Evolutionary conservation across 129 eudicot genomes (phyloP), one percentile per base, ranked within the genome.

Genomic region (Dittrichia graveolens): DNA sequence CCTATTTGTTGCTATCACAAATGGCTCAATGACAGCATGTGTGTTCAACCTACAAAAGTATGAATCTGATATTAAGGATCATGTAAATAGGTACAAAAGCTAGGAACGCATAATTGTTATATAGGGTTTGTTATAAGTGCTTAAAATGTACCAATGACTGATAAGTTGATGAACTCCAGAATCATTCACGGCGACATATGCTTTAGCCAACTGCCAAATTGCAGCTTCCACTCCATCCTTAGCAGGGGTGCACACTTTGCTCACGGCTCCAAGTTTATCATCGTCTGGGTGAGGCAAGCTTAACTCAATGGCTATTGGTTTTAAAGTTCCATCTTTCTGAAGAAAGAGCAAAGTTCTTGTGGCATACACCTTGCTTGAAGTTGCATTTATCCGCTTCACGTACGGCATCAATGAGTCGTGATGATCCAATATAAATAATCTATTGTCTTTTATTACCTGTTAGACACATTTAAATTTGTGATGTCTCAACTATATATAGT

Each of bases 21-120:
- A 74, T 56, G 88, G 88, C 79, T 86, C 91, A 56, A 86, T 78
- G 5, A 73, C 71, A 35, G 93, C 93, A 61, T 87, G 93, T 5
- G 88, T 87, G 53, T 81, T 66, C 75, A 87, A 77, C 93, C 93
- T 87, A 65, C 37, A n/a, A 18, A 71, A 31, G 39, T 43, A 59
- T 16, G 35, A 6, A 59, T 46, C 35, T 3, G 5, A 46, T 7
- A 9, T 31, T 14, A 1, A 35, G n/a, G 2, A 38, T 24, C 8
- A 7, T 34, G 47, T 47, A 39, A 70, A 70, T 3, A 6, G 5
- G 9, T 52, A 4, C 5, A 39, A 70, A 2, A n/a, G n/a, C n/a
- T n/a, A n/a, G n/a, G 24, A 42, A 0, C 14, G 10, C 0, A n/a
- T n/a, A n/a, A n/a, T 3, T 18, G 8, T 19, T 38, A 3, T 40